Evolutionary conservation across 2,329 filamentous ascomycete genomes (phyloP).

Genomic region (Penicillium frequentans): DNA sequence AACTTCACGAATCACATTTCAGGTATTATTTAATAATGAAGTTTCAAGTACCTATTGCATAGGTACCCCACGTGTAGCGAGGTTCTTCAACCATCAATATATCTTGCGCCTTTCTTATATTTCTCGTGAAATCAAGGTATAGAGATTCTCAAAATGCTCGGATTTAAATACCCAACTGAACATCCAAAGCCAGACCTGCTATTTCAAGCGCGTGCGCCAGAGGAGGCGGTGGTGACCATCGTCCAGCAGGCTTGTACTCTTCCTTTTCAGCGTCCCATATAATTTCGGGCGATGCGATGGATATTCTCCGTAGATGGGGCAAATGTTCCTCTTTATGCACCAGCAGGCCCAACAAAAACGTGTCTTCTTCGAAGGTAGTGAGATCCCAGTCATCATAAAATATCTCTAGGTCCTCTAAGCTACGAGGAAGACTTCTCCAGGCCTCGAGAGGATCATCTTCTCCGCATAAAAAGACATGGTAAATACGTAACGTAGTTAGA

Average conservation of each 20-base stretch:
- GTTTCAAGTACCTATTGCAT: no score
- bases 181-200: not conserved
- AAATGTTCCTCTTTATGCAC: not conserved
- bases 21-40: no score
- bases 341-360: not conserved
- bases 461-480: constrained; percentile 9
- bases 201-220: not conserved
- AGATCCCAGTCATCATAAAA: constrained; percentile 6
- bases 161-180: not conserved
- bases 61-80: no score
- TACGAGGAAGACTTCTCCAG: constrained; percentile 5
- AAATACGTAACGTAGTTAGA: constrained; percentile 7
- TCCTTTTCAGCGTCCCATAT: not conserved
- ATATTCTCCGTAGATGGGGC: not conserved
- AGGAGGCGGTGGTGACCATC: not conserved
- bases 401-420: constrained; percentile 10
- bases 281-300: not conserved
- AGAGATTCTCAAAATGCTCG: no score
- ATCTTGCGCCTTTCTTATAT: no score
- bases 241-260: not conserved
- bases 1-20: no score
- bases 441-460: not conserved
- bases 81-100: no score
- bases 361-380: not conserved
- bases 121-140: no score